Percentiles rank a stretch among this genome's conserved stretches.
Evolutionary conservation across 495 filamentous ascomycete species (phyloP).

Genomic region (Tetracladium marchalianum): DNA sequence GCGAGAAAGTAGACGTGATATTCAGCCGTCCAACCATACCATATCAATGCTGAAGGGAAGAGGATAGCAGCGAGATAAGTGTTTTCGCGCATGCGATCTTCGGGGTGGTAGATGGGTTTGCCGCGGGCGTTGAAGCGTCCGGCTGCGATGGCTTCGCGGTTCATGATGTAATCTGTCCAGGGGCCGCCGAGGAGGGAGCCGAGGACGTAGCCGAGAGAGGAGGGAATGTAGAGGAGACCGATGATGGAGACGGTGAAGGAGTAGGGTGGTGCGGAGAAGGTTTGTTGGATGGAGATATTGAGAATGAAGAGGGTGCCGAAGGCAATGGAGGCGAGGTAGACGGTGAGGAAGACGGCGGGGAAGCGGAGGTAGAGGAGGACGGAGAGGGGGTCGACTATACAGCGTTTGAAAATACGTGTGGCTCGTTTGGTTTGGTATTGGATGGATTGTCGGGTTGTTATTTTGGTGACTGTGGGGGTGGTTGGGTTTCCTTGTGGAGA

Average conservation of each 20-base stretch:
- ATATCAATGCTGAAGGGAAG: conserved; percentile 61
- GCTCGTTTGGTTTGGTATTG: conserved; percentile 41
- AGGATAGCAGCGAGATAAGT: conserved; percentile 71
- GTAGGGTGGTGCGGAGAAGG: conserved; percentile 68
- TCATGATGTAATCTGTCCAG: conserved; percentile 91
- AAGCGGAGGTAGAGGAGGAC: conserved; percentile 73
- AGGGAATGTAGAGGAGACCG: conserved; percentile 74
- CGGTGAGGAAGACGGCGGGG: conserved; percentile 67
- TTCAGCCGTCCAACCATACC: conserved; percentile 45
- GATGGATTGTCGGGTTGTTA: conserved; percentile 55
- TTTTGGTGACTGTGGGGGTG: conserved; percentile 34
- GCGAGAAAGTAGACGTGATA: conserved; percentile 33
- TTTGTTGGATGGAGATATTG: conserved; percentile 73
- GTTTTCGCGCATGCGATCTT: conserved; percentile 87
- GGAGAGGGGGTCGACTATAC: conserved; percentile 70
- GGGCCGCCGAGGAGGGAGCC: conserved; percentile 65
- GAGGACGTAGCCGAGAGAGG: conserved; percentile 67
- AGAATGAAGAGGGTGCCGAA: conserved; percentile 79
- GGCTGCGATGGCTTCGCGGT: conserved; percentile 63
- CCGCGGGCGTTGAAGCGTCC: conserved; percentile 61
- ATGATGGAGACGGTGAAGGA: conserved; percentile 62
- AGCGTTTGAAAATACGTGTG: conserved; percentile 46
- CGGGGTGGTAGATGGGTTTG: conserved; percentile 61
- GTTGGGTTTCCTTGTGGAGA: conserved; percentile 15
- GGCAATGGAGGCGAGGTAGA: conserved; percentile 73